These are phyloP conservation scores for Celoporthe dispersa DNA, from an alignment of 2,329 filamentous ascomycete genomes.

Conservation along the genomic window DNA sequence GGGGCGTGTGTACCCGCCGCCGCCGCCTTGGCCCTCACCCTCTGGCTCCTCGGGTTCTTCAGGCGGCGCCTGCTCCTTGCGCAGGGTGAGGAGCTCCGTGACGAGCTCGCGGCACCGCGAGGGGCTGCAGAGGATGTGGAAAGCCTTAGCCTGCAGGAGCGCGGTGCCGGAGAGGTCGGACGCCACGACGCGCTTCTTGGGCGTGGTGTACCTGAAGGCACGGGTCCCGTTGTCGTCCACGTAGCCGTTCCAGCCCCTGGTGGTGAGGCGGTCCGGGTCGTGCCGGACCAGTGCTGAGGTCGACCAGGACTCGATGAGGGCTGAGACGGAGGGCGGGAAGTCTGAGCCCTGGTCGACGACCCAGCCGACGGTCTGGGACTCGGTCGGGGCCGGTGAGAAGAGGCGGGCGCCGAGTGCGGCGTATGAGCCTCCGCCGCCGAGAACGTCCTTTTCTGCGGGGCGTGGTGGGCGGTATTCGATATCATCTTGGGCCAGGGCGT, in stretches of 20 bases:
- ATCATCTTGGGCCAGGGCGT: constrained; percentile 62
- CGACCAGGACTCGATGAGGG: constrained; percentile 72
- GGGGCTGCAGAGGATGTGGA: constrained; percentile 87
- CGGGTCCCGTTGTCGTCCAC: constrained; percentile 68
- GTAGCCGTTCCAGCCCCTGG: constrained; percentile 92
- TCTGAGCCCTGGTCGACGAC: constrained; percentile 88
- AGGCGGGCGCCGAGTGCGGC: constrained; percentile 87
- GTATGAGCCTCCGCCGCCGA: constrained; percentile 90
- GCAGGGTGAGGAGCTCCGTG: constrained; percentile 66
- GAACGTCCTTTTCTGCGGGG: constrained; percentile 71
- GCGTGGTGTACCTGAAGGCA: constrained; percentile 86
- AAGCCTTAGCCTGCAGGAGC: constrained; percentile 74
- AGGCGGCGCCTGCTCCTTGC: constrained; percentile 44
- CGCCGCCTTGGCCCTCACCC: constrained; percentile 33
- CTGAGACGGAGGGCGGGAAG: constrained; percentile 71
- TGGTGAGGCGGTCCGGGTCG: constrained; percentile 73
- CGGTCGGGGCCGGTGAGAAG: constrained; percentile 69
- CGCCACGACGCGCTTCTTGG: constrained; percentile 80
- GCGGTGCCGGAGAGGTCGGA: constrained; percentile 63
- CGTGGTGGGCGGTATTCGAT: constrained; percentile 81
- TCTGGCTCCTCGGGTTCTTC: constrained; percentile 32
- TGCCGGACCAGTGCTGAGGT: constrained; percentile 74
- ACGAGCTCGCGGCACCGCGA: constrained; percentile 77
- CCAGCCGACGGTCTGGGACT: constrained; percentile 78
- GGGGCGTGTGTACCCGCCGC: constrained; percentile 52